Conservation (phyloP, 352 stramenopile species). For the Globisporangium okanoganense region DNA sequence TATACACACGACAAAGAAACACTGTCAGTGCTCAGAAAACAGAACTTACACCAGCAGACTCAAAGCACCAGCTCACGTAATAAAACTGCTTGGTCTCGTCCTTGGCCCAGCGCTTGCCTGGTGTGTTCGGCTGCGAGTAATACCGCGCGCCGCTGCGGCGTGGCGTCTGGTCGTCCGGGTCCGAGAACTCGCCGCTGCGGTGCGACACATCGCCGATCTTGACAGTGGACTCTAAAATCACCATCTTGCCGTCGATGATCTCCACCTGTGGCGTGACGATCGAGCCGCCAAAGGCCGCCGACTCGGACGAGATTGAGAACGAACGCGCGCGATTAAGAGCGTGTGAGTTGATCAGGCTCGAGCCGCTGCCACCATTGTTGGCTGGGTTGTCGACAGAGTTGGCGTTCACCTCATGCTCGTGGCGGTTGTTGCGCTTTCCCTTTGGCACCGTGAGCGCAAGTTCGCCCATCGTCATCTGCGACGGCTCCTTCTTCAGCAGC, state of each 20-base stretch:
- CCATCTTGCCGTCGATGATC: conserved; percentile 86
- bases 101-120: conserved; percentile 66
- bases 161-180: conserved; percentile 21
- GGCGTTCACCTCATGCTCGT: conserved; percentile 55
- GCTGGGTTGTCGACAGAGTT: conserved; percentile 22
- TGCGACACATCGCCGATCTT: conserved; percentile 49
- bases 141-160: conserved; percentile 36
- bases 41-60: background rate
- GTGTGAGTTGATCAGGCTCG: conserved; percentile 32
- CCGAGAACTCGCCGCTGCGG: conserved; percentile 28
- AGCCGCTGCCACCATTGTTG: conserved; percentile 13
- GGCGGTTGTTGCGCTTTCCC: conserved; percentile 44
- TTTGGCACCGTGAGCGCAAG: conserved; percentile 73
- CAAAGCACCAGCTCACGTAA: conserved; percentile 40
- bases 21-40: conserved; percentile 3
- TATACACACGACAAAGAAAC: background rate
- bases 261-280: conserved; percentile 75
- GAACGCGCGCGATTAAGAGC: conserved; percentile 52
- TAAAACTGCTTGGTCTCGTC: conserved; percentile 88
- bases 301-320: conserved; percentile 61
- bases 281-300: conserved; percentile 52
- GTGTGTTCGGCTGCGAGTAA: conserved; percentile 35
- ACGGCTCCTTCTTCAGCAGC: conserved; percentile 63
- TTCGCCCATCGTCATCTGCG: conserved; percentile 85
- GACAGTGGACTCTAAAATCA: conserved; percentile 67